Conservation (phyloP, 805 yeast species). For the Danielia oregonensis region DNA sequence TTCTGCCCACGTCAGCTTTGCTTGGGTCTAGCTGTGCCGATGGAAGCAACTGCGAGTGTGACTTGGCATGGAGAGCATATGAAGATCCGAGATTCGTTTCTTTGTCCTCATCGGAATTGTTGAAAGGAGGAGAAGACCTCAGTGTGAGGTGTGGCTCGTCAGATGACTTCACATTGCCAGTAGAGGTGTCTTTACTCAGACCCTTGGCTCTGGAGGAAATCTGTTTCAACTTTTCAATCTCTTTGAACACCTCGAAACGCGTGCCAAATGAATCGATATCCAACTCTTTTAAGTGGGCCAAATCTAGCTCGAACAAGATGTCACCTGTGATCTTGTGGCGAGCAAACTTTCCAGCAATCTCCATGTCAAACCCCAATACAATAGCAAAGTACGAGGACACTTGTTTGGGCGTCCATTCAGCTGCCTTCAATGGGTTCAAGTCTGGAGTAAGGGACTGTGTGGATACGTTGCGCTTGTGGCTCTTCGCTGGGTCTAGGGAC, state of each 20-base stretch:
- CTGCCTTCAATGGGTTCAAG: slow-evolving; percentile 48
- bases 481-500: slow-evolving; percentile 12
- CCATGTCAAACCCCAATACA: slow-evolving; percentile 68
- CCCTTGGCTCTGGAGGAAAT: slow-evolving; percentile 10
- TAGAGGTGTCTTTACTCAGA: not conserved
- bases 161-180: not conserved
- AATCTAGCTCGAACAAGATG: slow-evolving; percentile 79
- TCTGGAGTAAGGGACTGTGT: slow-evolving; percentile 18
- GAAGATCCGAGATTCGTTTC: not conserved
- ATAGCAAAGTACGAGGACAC: slow-evolving; percentile 72
- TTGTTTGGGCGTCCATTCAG: slow-evolving; percentile 80
- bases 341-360: slow-evolving; percentile 74
- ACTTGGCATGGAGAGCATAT: slow-evolving; percentile 3
- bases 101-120: slow-evolving; percentile 20
- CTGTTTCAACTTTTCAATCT: slow-evolving; percentile 65
- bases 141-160: not conserved
- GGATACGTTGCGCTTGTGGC: slow-evolving; percentile 6
- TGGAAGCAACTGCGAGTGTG: slow-evolving; percentile 34
- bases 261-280: slow-evolving; percentile 94
- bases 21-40: slow-evolving; percentile 29
- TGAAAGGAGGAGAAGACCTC: slow-evolving; percentile 5
- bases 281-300: slow-evolving; percentile 82
- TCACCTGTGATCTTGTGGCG: slow-evolving; percentile 87
- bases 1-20: not conserved
- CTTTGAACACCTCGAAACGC: slow-evolving; percentile 85